Base-by-base conservation (phyloP, 2,329 filamentous ascomycete species). In the Tolypocladium nubicola region DNA sequence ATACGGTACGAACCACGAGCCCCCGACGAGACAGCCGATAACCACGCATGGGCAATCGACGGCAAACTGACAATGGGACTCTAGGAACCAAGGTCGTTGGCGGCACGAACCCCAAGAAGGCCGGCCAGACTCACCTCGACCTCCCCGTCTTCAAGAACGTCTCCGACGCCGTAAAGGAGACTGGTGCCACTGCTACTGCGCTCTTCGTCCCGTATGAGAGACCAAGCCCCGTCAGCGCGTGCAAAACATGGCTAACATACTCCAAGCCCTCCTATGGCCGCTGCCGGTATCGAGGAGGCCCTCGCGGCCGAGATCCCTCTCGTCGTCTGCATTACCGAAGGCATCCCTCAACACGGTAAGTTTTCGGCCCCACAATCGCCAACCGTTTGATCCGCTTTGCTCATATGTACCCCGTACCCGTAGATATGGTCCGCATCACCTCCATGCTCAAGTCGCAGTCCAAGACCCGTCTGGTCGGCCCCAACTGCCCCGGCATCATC, bases 91-190 rank as follows among this genome's bases (percentile, higher is more conserved):
- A 96, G 74, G 90, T 99, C 65, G 91, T 99, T 65, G 94, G 94
- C 75, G 94, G 94, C 72, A 97, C 93, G 71, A 97, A 97, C 81
- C 94, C 94, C 72, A 97, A 96, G 84, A 99, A 99, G 82, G 94
- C 94, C 64, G 94, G 94, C 70, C 78, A 84, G 68, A 87, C 85
- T 72, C 94, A 99, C 76, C 85, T 99, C 62, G 90, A 86, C 72
- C 88, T 88, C 66, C 94, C 94, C 59, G 94, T 99, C 70, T 99
- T 97, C 77, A 89, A 85, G 68, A 93, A 83, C 67, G 94, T 99
- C 66, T 77, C 78, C 66, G 91, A 99, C 57, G 94, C 89, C 62
- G 85, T 96, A 64, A 94, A 92, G 81, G 79, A 91, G 76, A 95
- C 90, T 55, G 90, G 90, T 70, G 93, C 94, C 63, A 92, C 83